Evolutionary conservation across 805 yeast species (phyloP).

Genomic region (Candida gorgasii): DNA sequence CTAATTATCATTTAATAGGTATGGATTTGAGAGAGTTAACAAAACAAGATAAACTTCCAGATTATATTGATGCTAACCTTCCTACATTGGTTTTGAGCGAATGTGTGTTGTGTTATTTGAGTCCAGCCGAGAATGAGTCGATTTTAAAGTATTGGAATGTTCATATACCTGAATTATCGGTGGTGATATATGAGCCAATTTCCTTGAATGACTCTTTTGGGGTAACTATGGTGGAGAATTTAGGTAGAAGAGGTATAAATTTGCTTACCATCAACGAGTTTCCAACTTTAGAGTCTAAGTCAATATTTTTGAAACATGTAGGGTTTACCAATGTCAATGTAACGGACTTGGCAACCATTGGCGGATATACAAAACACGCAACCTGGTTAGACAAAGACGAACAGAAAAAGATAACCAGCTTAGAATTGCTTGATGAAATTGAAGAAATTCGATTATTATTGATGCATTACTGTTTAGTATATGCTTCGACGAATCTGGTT

Average conservation of each 20-base stretch:
- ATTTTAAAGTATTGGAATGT: constrained; percentile 46
- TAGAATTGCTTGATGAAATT: constrained; percentile 73
- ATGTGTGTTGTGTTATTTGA: constrained; percentile 73
- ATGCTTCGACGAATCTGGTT: constrained; percentile 21
- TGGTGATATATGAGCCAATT: constrained; percentile 71
- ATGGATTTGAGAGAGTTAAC: constrained; percentile 49
- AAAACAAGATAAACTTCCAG: not conserved
- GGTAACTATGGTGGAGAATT: constrained; percentile 62
- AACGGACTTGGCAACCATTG: constrained; percentile 48
- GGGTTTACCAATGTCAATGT: constrained; percentile 33
- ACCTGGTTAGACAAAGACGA: constrained; percentile 48
- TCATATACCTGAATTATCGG: constrained; percentile 24
- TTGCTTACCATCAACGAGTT: constrained; percentile 57
- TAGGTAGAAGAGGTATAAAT: constrained; percentile 59
- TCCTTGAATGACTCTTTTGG: constrained; percentile 66
- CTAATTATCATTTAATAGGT: constrained; percentile 53
- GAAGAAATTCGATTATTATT: constrained; percentile 68
- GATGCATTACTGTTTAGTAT: constrained; percentile 56
- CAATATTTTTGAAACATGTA: constrained; percentile 23
- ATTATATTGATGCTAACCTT: constrained; percentile 25
- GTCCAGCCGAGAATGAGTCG: constrained; percentile 47
- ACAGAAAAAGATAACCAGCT: constrained; percentile 42
- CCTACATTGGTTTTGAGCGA: constrained; percentile 72
- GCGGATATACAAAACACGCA: constrained; percentile 29
- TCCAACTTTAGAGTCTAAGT: constrained; percentile 41